phyloP scores from a whole-genome alignment of 225 moss, liverwort and hornwort genomes.

The Bryum argenteum region DNA sequence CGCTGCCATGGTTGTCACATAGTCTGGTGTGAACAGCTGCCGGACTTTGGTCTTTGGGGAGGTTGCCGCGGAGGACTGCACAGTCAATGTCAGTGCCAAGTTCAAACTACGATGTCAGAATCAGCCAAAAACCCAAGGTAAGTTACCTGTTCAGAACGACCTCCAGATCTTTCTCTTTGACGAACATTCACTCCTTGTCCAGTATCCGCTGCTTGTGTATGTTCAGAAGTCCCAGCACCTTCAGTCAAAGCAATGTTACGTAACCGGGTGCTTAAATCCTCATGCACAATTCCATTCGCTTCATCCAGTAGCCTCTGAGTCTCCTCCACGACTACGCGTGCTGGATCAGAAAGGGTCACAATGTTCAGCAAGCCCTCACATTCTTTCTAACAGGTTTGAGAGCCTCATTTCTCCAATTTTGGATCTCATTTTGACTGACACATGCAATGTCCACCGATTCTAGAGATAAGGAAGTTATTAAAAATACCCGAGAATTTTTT shows the following conservation, averaged over 20 bases:
- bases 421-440: no score
- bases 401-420: not conserved
- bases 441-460: no score
- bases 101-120: conserved; percentile 5
- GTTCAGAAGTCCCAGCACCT: conserved; percentile 35
- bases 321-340: conserved; percentile 47
- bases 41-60: conserved; percentile 42
- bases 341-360: conserved; percentile 29
- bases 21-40: conserved; percentile 60
- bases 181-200: conserved; percentile 17
- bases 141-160: conserved; percentile 26
- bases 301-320: conserved; percentile 44
- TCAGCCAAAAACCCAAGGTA: not conserved
- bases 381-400: no score
- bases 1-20: conserved; percentile 69
- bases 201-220: conserved; percentile 21
- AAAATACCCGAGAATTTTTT: no score
- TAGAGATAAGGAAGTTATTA: no score
- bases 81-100: conserved; percentile 10
- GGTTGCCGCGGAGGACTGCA: conserved; percentile 27
- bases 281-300: conserved; percentile 57
- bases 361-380: not conserved
- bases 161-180: conserved; percentile 32
- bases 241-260: conserved; percentile 39
- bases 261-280: conserved; percentile 44